phyloP scores from a whole-genome alignment of 2,329 filamentous ascomycete species.

The Fusarium oligoseptatum region DNA sequence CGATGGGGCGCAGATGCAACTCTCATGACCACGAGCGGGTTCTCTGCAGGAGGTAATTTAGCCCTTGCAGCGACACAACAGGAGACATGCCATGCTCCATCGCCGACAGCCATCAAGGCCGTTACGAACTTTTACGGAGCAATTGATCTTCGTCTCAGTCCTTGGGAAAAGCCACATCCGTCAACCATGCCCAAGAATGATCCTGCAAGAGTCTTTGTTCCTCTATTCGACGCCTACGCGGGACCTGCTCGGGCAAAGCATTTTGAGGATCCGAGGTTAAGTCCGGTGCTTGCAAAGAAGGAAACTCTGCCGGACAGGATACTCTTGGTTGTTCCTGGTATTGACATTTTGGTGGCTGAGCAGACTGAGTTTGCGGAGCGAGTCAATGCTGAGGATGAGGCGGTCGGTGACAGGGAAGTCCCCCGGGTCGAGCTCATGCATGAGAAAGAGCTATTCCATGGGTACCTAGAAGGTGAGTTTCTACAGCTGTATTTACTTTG shows the following conservation, averaged over 20 bases:
- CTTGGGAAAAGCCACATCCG: slow-evolving; percentile 56
- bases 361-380: slow-evolving; percentile 55
- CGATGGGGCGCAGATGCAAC: slow-evolving; percentile 54
- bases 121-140: slow-evolving; percentile 56
- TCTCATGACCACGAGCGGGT: slow-evolving; percentile 59
- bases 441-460: slow-evolving; percentile 46
- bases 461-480: slow-evolving; percentile 47
- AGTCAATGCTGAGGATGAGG: slow-evolving; percentile 43
- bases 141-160: slow-evolving; percentile 55
- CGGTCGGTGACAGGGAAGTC: slow-evolving; percentile 4
- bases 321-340: slow-evolving; percentile 55
- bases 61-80: slow-evolving; percentile 53
- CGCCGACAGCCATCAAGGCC: slow-evolving; percentile 51
- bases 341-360: slow-evolving; percentile 59
- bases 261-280: slow-evolving; percentile 52
- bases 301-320: slow-evolving; percentile 54
- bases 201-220: slow-evolving; percentile 53
- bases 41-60: slow-evolving; percentile 60
- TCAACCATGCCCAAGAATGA: slow-evolving; percentile 52
- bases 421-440: slow-evolving; percentile 41
- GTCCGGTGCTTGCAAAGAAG: slow-evolving; percentile 51
- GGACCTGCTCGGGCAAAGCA: slow-evolving; percentile 46
- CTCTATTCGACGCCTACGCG: slow-evolving; percentile 60
- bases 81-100: slow-evolving; percentile 35
- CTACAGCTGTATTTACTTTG: neutral